phyloP scores from a whole-genome alignment of 2,329 filamentous ascomycete genomes.

The Exserohilum turcica region DNA sequence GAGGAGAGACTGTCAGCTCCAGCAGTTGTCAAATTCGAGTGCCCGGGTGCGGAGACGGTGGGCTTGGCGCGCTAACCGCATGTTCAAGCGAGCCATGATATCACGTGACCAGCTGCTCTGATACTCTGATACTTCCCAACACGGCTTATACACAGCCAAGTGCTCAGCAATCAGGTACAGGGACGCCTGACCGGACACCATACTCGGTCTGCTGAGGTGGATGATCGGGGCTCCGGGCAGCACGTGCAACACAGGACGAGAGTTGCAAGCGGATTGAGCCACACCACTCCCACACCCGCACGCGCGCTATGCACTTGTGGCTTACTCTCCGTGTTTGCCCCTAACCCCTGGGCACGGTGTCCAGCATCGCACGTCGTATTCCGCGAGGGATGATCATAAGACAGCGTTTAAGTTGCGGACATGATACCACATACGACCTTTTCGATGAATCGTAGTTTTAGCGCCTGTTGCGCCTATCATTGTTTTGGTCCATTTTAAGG shows the following conservation, averaged over 20 bases:
- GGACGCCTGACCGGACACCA: no score
- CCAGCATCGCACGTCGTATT: conserved; percentile 2
- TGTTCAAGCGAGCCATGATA: conserved; percentile 27
- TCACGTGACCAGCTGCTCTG: not conserved
- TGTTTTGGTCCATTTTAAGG: conserved; percentile 1
- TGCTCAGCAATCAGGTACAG: not conserved
- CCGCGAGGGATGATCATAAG: conserved; percentile 12
- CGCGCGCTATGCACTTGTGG: not conserved
- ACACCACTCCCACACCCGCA: not conserved
- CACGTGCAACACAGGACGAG: not conserved
- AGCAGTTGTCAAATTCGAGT: not conserved
- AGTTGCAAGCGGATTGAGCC: not conserved
- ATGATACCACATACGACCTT: conserved; percentile 14
- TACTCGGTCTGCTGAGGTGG: not conserved
- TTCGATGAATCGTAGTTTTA: conserved; percentile 21
- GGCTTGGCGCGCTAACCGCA: conserved; percentile 22
- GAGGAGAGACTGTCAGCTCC: conserved; percentile 28
- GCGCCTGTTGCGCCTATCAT: conserved; percentile 11
- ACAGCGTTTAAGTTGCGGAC: conserved; percentile 10
- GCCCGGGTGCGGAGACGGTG: conserved; percentile 29
- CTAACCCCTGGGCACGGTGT: conserved; percentile 5
- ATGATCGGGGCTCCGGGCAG: no score
- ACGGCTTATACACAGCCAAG: not conserved
- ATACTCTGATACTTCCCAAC: no score
- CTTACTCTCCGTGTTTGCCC: conserved; percentile 1